phyloP scores from a whole-genome alignment of 768 basidiomycete genomes.

The Lactifluus echinatus region DNA sequence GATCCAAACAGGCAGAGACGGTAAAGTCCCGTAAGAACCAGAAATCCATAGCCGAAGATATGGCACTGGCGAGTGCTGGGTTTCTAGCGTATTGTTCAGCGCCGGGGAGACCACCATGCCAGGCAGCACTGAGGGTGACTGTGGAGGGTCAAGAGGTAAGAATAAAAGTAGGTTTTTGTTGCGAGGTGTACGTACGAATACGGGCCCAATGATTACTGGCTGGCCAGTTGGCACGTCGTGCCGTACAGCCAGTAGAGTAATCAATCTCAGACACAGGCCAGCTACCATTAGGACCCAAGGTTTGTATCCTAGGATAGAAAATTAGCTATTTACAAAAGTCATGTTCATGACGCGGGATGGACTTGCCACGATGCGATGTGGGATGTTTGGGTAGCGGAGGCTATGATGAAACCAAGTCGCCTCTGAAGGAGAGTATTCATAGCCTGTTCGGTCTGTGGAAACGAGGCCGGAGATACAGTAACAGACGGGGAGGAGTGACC shows the following conservation, averaged over 20 bases:
- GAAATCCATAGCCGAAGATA: conserved; percentile 24
- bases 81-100: conserved; percentile 11
- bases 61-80: conserved; percentile 18
- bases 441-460: conserved; percentile 6
- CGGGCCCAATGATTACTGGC: conserved; percentile 26
- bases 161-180: not conserved
- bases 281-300: conserved; percentile 18
- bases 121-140: conserved; percentile 23
- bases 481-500: not conserved
- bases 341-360: not conserved
- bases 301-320: conserved; percentile 14
- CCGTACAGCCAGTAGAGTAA: conserved; percentile 28
- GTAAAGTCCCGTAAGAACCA: conserved; percentile 28
- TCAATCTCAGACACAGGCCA: conserved; percentile 24
- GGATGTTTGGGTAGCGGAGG: not conserved
- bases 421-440: conserved; percentile 15
- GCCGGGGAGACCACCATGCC: conserved; percentile 20
- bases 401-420: conserved; percentile 11
- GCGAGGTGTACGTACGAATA: conserved; percentile 19
- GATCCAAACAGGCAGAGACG: conserved; percentile 24
- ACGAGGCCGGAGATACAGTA: not conserved
- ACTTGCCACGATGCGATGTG: conserved; percentile 12
- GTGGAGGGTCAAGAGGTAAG: not conserved
- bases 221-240: conserved; percentile 32
- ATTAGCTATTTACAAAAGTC: too few species aligned